Base-by-base conservation (phyloP, 2,329 filamentous ascomycete genomes). In the Ophiostoma fasciatum region DNA sequence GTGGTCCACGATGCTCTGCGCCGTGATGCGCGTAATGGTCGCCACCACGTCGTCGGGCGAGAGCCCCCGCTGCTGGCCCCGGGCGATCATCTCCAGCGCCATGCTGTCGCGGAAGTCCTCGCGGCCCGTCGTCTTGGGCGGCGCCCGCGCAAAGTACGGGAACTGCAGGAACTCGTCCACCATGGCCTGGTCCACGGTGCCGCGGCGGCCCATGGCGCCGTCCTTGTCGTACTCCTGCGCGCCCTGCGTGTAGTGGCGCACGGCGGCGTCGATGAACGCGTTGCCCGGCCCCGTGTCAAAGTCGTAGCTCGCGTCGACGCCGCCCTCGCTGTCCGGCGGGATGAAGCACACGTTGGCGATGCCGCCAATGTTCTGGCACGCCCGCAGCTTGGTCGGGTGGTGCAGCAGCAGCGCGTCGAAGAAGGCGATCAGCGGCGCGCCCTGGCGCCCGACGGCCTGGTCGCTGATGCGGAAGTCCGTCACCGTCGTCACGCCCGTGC, bases 81-180 rank as follows among this genome's bases (percentile, higher is more conserved):
- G 55, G n/a, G 54, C 45, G 36, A 74, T 65, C 20, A 74, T 49
- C 1, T 64, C 60, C 45, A 63, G 58, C 0, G 67, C 68, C 28
- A 71, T 49, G 12, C 64, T 68, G 39, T 74, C 68, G 28, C 68
- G 60, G 53, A 75, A 98, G 14, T 71, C 65, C 48, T 76, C 71
- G 15, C 67, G 61, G 5, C 69, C 69, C 1, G 71, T 75, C 1
- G 64, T 73, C 49, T 74, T 69, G 4, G 70, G 67, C 5, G 64
- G 64, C 3, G 62, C 55, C 7, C 58, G 53, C 3, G 48, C 46
- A 46, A 73, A 68, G 54, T 74, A 76, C 18, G 60, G 53, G 2
- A 45, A 46, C 20, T 41, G 13, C 14, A 72, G 48, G 49, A 71
- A 72, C 2, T 61, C 53, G 43, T 70, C 60, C 7, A 73, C 66